Base-by-base conservation (phyloP, 129 eudicot species). In the Pittosporum tobira region DNA sequence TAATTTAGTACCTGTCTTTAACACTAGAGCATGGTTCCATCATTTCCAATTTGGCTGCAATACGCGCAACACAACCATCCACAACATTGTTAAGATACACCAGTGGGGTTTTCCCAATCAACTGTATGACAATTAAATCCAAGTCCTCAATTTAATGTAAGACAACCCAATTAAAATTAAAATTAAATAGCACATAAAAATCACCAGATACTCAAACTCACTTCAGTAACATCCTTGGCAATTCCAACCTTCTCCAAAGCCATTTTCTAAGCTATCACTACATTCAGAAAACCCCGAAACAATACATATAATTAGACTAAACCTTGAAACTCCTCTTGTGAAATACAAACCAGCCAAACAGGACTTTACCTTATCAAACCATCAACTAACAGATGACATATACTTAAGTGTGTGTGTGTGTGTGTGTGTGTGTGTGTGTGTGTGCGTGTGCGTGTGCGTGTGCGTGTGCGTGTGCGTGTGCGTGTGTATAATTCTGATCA, bases 21-120 rank as follows among this genome's bases (percentile, higher is more conserved):
- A 87, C 91, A 72, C 95, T 87, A 6, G 95, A 87, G 54, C 95
- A 87, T 25, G 95, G 95, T 42, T 87, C 95, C 95, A 87, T 87
- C 76, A 70, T 63, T 73, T 87, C 96, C 64, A 87, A 28, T 65
- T 87, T 87, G 51, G 85, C 93, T 16, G 96, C 96, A 57, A 87
- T 57, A 26, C 96, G 88, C 16, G 71, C 96, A 70, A 80, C 88
- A 53, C 93, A 87, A 30, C 96, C 96, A 44, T 87, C 95, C 28
- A 71, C 78, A 48, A 82, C 70, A 75, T 60, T 80, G 66, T 87
- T 87, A 59, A 87, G 77, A 59, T 82, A 87, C 15, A 87, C 95
- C 80, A 87, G 64, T 37, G 95, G 95, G 16, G 95, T 87, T 18
- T 82, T 83, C 8, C 95, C 95, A 73, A 87, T 77, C 77, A 87